These are phyloP conservation scores for Colletotrichum phormii DNA, from an alignment of 2,329 filamentous ascomycete species.

Conservation along the genomic window DNA sequence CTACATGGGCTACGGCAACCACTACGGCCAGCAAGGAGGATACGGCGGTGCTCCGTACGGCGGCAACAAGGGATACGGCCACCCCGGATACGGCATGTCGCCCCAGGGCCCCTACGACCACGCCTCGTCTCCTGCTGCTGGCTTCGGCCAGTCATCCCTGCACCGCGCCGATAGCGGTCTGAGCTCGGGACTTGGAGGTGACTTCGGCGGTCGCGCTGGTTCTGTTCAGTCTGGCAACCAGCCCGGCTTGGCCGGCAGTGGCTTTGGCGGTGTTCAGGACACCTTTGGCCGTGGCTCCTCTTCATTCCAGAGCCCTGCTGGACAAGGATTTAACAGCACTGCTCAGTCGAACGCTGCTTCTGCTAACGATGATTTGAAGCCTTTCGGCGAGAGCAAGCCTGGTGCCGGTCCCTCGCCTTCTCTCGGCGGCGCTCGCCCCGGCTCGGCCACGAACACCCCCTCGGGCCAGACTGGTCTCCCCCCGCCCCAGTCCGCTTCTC, in stretches of 20 bases:
- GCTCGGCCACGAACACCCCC: constrained; percentile 66
- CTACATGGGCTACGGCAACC: constrained; percentile 64
- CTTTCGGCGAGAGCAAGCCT: constrained; percentile 67
- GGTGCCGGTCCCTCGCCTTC: constrained; percentile 67
- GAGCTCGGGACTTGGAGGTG: constrained; percentile 62
- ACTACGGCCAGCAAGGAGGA: constrained; percentile 65
- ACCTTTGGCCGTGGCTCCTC: constrained; percentile 65
- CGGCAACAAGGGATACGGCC: constrained; percentile 69
- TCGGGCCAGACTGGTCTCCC: constrained; percentile 65
- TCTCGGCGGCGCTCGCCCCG: constrained; percentile 66
- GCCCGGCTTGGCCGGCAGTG: constrained; percentile 60
- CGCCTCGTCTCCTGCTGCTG: constrained; percentile 61
- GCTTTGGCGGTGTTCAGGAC: constrained; percentile 67
- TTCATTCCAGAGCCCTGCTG: constrained; percentile 66
- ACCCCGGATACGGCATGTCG: constrained; percentile 65
- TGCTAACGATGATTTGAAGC: constrained; percentile 67
- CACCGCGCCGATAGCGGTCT: constrained; percentile 63
- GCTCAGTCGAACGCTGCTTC: constrained; percentile 58
- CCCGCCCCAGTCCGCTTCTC: constrained; percentile 64
- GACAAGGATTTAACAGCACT: constrained; percentile 64
- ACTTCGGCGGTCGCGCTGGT: constrained; percentile 64
- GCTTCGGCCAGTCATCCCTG: constrained; percentile 66
- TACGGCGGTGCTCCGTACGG: constrained; percentile 63
- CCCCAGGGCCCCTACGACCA: constrained; percentile 69
- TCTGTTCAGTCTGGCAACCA: constrained; percentile 63